Conservation (phyloP, 352 stramenopile genomes). For the Pythium aquatile region DNA sequence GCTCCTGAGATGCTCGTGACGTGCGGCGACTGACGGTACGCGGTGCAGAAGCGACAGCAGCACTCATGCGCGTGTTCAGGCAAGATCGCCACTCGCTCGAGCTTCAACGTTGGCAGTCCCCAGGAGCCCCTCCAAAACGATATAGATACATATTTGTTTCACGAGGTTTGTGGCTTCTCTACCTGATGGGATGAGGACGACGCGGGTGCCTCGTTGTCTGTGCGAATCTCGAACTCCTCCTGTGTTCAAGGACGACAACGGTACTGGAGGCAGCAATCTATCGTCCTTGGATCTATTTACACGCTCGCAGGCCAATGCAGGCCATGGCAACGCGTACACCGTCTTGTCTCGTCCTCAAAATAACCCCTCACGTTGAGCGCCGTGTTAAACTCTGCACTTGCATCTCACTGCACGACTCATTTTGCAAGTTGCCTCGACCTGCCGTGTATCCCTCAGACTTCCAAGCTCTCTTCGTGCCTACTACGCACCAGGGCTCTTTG, state of each 20-base stretch:
- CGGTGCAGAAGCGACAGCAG: background rate
- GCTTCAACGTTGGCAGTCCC: background rate
- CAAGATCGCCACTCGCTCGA: background rate
- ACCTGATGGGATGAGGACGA: constrained; percentile 10
- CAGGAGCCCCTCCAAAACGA: constrained; percentile 10
- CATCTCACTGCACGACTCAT: background rate
- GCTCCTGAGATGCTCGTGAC: background rate
- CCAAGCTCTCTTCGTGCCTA: background rate
- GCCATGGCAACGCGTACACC: background rate
- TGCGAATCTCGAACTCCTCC: background rate
- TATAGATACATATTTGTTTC: constrained; percentile 18
- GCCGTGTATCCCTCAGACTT: background rate
- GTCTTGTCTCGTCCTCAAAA: constrained; percentile 1
- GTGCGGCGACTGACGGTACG: background rate
- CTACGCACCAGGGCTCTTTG: background rate
- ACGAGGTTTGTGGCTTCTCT: constrained; percentile 1
- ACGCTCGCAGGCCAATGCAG: background rate
- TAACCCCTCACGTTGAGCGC: background rate
- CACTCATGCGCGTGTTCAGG: constrained; percentile 10
- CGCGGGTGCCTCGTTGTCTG: background rate
- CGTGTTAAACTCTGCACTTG: background rate
- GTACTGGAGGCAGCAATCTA: background rate
- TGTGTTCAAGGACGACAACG: background rate
- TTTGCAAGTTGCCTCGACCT: background rate
- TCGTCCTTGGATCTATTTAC: background rate